These are phyloP conservation scores for Leptosphaerulina australis DNA, from an alignment of 2,329 filamentous ascomycete species.

Conservation along the genomic window DNA sequence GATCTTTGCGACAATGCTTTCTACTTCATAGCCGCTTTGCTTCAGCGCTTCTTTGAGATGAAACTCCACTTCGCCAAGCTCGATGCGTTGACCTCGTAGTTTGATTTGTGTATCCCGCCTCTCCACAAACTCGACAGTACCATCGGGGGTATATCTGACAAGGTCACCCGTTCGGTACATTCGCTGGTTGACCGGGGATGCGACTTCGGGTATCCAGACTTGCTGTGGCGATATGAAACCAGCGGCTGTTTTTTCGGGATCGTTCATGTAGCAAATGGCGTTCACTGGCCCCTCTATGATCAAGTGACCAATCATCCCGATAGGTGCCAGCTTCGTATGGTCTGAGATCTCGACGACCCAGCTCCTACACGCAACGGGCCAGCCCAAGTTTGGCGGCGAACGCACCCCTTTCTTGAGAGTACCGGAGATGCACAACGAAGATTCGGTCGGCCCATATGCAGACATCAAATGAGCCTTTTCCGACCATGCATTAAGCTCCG, in stretches of 20 bases:
- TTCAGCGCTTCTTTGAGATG: background rate
- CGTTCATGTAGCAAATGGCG: constrained; percentile 17
- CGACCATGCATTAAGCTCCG: constrained; percentile 16
- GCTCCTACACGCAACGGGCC: constrained; percentile 22
- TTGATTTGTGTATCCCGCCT: constrained; percentile 35
- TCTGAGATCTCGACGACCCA: constrained; percentile 43
- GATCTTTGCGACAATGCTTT: too few species aligned
- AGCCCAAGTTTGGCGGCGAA: background rate
- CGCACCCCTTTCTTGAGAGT: constrained; percentile 9
- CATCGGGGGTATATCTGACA: constrained; percentile 23
- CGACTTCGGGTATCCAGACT: too few species aligned
- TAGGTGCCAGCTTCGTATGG: constrained; percentile 11
- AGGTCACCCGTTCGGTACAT: constrained; percentile 35
- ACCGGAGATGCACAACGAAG: constrained; percentile 24
- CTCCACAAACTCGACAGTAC: constrained; percentile 21
- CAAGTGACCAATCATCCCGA: constrained; percentile 52
- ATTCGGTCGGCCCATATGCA: constrained; percentile 29
- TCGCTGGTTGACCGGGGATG: background rate
- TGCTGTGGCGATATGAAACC: constrained; percentile 25
- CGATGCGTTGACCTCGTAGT: constrained; percentile 31
- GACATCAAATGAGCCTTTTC: constrained; percentile 15
- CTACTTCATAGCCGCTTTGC: too few species aligned
- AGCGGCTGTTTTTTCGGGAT: constrained; percentile 22
- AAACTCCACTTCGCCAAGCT: constrained; percentile 32
- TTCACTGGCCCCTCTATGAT: constrained; percentile 61